Percentiles rank a stretch among this genome's conserved stretches.
Conservation (phyloP, 2,329 filamentous ascomycete genomes). For the Fusarium gaditjirri region DNA sequence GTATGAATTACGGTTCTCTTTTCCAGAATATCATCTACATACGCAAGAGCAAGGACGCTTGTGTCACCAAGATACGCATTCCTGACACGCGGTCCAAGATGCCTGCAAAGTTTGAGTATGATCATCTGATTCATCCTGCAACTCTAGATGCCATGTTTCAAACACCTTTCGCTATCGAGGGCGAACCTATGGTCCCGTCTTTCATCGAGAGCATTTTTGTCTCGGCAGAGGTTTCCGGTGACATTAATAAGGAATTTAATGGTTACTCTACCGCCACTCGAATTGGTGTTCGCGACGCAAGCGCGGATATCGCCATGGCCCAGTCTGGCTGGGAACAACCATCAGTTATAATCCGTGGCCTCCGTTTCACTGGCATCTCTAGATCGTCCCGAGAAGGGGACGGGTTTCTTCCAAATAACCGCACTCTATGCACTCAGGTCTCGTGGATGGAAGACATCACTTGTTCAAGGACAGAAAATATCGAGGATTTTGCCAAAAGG, state of each 20-base stretch:
- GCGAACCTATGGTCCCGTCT: slow-evolving; percentile 61
- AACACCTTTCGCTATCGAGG: slow-evolving; percentile 58
- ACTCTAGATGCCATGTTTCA: slow-evolving; percentile 68
- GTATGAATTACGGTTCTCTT: slow-evolving; percentile 61
- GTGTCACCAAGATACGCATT: slow-evolving; percentile 54
- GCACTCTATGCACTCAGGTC: slow-evolving; percentile 60
- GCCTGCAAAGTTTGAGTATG: slow-evolving; percentile 64
- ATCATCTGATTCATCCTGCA: slow-evolving; percentile 66
- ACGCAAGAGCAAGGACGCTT: slow-evolving; percentile 47
- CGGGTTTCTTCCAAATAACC: slow-evolving; percentile 60
- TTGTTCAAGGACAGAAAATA: slow-evolving; percentile 34
- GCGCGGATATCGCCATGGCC: slow-evolving; percentile 57
- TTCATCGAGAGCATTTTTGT: slow-evolving; percentile 59
- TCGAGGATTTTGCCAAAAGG: slow-evolving; percentile 46
- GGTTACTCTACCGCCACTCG: slow-evolving; percentile 55
- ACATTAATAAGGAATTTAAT: slow-evolving; percentile 50
- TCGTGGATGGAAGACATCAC: slow-evolving; percentile 57
- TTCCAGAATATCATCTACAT: slow-evolving; percentile 60
- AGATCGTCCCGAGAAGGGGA: slow-evolving; percentile 39
- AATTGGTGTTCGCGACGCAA: slow-evolving; percentile 52
- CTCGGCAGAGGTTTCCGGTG: slow-evolving; percentile 51
- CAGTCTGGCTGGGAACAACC: slow-evolving; percentile 47
- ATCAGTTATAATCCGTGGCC: slow-evolving; percentile 57
- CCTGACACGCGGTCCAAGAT: slow-evolving; percentile 63
- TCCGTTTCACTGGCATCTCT: slow-evolving; percentile 55